These are phyloP conservation scores for Microdochium nivale DNA, from an alignment of 2,329 filamentous ascomycete genomes.

Conservation along the genomic window DNA sequence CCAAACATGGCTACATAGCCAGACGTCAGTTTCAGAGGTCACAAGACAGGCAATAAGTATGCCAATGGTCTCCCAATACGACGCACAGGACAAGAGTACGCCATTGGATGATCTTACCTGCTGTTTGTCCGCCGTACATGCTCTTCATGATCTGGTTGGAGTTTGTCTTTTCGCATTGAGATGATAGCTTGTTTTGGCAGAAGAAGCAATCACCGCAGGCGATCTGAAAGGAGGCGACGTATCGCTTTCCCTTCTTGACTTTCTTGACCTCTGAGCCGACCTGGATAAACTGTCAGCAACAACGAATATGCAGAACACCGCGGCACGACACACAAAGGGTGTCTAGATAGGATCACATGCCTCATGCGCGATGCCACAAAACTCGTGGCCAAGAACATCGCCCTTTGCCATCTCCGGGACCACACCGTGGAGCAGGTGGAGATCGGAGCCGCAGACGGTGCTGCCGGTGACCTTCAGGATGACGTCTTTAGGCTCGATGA, in stretches of 20 bases:
- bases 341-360: conserved; percentile 3
- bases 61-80: too few species aligned
- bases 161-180: conserved; percentile 75
- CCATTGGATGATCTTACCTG: conserved; percentile 39
- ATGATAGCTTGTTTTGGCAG: conserved; percentile 70
- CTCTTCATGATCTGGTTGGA: conserved; percentile 60
- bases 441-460: conserved; percentile 50
- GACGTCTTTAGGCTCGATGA: conserved; percentile 67
- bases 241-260: conserved; percentile 53
- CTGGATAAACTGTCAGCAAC: conserved; percentile 7
- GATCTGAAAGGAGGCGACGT: conserved; percentile 83
- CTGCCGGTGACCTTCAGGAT: conserved; percentile 69
- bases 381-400: conserved; percentile 59
- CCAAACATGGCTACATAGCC: conserved; percentile 48
- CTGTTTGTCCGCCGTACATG: conserved; percentile 72
- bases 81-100: too few species aligned
- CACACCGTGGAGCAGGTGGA: conserved; percentile 47
- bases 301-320: too few species aligned
- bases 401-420: conserved; percentile 53
- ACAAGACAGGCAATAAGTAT: conserved; percentile 23
- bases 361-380: conserved; percentile 44
- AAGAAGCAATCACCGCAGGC: conserved; percentile 65
- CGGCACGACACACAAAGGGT: too few species aligned
- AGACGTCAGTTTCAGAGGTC: background rate
- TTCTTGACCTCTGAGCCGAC: conserved; percentile 46